phyloP scores from a whole-genome alignment of 495 filamentous ascomycete species.

The Xylaria nigripes region DNA sequence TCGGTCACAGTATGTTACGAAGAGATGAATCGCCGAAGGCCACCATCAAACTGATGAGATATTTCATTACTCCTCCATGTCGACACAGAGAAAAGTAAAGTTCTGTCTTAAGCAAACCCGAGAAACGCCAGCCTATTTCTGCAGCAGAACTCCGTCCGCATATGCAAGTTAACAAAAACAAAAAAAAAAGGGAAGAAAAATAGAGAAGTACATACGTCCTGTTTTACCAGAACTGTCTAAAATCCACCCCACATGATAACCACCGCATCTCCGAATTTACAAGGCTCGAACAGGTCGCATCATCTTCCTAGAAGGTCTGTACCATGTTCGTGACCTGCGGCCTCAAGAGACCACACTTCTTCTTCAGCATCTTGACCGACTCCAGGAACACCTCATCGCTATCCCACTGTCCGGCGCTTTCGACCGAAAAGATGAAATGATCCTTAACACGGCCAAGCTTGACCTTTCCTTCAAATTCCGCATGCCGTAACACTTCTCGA shows the following conservation, averaged over 20 bases:
- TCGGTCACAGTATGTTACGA: no score
- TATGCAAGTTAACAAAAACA: slow-evolving; percentile 4
- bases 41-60: no score
- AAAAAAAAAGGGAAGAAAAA: neutral
- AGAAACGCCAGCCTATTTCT: slow-evolving; percentile 5
- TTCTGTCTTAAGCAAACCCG: neutral
- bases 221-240: neutral
- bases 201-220: neutral
- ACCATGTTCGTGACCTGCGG: slow-evolving; percentile 44
- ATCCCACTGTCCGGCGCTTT: slow-evolving; percentile 89
- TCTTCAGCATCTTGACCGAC: slow-evolving; percentile 72
- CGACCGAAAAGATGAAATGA: slow-evolving; percentile 94
- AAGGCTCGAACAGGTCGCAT: neutral
- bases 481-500: slow-evolving; percentile 82
- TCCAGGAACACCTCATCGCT: slow-evolving; percentile 88
- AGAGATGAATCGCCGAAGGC: no score
- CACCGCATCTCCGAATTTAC: neutral
- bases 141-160: slow-evolving; percentile 12
- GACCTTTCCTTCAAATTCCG: slow-evolving; percentile 91
- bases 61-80: neutral
- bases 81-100: neutral
- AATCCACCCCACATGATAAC: neutral
- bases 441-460: slow-evolving; percentile 82
- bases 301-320: slow-evolving; percentile 1
- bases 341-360: slow-evolving; percentile 48